These are phyloP conservation scores for Podosphaera leucotricha DNA, from an alignment of 2,329 filamentous ascomycete species.

Conservation along the genomic window DNA sequence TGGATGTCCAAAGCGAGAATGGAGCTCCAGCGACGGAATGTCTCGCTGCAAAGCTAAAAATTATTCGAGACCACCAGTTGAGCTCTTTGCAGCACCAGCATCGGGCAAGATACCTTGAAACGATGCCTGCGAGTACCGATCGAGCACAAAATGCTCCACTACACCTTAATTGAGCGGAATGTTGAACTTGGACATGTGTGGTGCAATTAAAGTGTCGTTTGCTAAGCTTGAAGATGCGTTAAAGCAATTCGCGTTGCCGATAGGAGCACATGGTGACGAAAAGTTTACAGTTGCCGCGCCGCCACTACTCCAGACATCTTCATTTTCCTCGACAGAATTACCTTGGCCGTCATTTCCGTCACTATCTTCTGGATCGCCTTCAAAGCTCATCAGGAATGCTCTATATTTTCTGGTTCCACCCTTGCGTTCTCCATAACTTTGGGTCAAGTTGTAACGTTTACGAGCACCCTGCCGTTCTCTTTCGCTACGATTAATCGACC, in stretches of 20 bases:
- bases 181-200: neutral
- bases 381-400: neutral
- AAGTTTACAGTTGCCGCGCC: neutral
- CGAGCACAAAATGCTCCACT: neutral
- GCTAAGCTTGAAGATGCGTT: neutral
- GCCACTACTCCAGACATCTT: neutral
- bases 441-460: neutral
- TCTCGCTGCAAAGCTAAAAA: neutral
- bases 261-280: neutral
- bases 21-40: neutral
- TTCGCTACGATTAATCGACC: neutral
- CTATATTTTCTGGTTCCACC: neutral
- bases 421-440: neutral
- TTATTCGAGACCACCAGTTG: neutral
- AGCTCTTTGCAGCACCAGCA: neutral
- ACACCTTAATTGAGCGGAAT: neutral
- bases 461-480: neutral
- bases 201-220: neutral
- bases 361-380: neutral
- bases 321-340: neutral
- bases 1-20: constrained; percentile 1
- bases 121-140: neutral
- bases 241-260: neutral
- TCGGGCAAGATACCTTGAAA: neutral
- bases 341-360: neutral